phyloP scores from a whole-genome alignment of 306 rosid species.

The Quercus variabilis region DNA sequence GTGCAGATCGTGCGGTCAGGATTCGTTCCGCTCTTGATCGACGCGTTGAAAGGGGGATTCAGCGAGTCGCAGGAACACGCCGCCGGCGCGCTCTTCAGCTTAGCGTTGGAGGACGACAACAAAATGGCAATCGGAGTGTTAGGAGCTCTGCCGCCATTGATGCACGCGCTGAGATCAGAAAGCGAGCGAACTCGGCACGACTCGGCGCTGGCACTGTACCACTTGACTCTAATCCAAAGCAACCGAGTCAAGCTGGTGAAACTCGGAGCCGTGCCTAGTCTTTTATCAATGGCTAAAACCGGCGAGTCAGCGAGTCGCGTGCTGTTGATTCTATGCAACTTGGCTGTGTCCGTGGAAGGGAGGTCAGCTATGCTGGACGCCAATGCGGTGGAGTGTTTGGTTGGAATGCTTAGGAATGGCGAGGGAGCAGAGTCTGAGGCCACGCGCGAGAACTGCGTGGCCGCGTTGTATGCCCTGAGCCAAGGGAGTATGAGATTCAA shows the following conservation, averaged over 20 bases:
- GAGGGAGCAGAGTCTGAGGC: slow-evolving; percentile 60
- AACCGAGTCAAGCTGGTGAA: slow-evolving; percentile 79
- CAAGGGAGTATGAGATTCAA: slow-evolving; percentile 80
- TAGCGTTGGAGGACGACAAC: slow-evolving; percentile 76
- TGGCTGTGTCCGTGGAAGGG: slow-evolving; percentile 65
- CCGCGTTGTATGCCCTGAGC: slow-evolving; percentile 68
- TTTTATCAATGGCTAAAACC: slow-evolving; percentile 41
- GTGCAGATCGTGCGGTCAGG: slow-evolving; percentile 79
- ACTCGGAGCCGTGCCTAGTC: slow-evolving; percentile 56
- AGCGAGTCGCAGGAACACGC: slow-evolving; percentile 87
- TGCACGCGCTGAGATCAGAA: slow-evolving; percentile 76
- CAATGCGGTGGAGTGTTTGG: slow-evolving; percentile 64
- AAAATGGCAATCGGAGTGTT: slow-evolving; percentile 90
- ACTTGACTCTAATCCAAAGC: slow-evolving; percentile 61
- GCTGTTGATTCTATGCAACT: slow-evolving; percentile 65
- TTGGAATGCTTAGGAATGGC: slow-evolving; percentile 51
- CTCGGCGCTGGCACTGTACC: slow-evolving; percentile 83
- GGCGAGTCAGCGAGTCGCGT: slow-evolving; percentile 50
- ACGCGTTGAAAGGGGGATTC: slow-evolving; percentile 61
- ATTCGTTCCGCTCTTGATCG: slow-evolving; percentile 62
- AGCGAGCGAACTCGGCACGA: slow-evolving; percentile 72
- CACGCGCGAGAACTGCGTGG: slow-evolving; percentile 82
- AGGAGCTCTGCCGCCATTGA: slow-evolving; percentile 72
- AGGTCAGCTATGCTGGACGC: slow-evolving; percentile 79
- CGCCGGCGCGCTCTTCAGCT: slow-evolving; percentile 90